phyloP scores from a whole-genome alignment of 306 rosid genomes.

The Erythrophleum fordii region DNA sequence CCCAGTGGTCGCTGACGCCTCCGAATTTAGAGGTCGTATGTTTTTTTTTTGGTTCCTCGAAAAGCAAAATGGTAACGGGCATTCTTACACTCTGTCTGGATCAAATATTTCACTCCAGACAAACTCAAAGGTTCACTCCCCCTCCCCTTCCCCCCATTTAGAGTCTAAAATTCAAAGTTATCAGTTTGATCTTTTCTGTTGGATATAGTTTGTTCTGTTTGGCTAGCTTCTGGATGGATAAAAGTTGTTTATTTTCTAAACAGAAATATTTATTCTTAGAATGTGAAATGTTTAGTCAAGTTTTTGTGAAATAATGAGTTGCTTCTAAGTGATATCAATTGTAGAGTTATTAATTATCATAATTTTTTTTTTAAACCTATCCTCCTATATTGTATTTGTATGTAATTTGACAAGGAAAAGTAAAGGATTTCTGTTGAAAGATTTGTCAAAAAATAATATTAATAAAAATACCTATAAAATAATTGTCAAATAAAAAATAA shows the following conservation, averaged over 20 bases:
- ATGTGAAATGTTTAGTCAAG: no score
- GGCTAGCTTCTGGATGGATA: no score
- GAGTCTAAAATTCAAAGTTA: not conserved
- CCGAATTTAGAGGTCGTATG: slow-evolving; percentile 2
- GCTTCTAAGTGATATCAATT: no score
- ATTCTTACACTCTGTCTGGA: not conserved
- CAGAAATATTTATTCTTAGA: no score
- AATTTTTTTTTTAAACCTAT: not conserved
- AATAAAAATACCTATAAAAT: no score
- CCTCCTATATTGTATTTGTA: not conserved
- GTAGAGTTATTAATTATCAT: not conserved
- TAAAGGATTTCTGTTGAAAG: not conserved
- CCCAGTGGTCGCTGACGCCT: not conserved
- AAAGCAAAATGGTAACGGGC: not conserved
- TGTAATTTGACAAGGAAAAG: not conserved
- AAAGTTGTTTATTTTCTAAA: no score
- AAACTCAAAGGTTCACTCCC: not conserved
- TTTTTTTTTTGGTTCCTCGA: not conserved
- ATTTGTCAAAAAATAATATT: not conserved
- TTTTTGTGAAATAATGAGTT: no score
- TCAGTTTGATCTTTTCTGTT: no score
- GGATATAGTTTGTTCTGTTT: no score
- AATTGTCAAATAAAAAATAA: no score
- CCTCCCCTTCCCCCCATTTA: not conserved
- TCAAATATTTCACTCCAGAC: not conserved